Base-by-base conservation (phyloP, 495 filamentous ascomycete species). In the Penicilliopsis zonata region DNA sequence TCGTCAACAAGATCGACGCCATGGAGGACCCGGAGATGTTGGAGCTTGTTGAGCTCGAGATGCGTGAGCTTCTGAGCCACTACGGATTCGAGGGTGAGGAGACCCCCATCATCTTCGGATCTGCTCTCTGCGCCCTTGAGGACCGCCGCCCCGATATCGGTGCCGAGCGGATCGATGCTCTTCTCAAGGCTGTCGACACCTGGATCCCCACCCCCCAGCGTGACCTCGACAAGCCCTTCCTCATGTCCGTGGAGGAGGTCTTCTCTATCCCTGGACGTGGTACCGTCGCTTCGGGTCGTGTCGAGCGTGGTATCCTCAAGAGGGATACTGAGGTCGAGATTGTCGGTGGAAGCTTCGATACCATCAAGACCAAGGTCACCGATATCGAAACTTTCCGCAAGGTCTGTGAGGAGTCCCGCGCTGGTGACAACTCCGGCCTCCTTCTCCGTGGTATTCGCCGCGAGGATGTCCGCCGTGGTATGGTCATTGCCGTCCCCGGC, bases 321-420 rank as follows among this genome's bases (percentile, higher is more conserved):
- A 81, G 72, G 64, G 92, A 95, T 58, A 61, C 69, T 30, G 90
- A 98, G 49, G 78, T 98, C 35, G 90, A 98, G 67, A 72, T 98
- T 40, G 65, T 96, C 44, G 90, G 90, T 49, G 90, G 84, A 60
- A 40, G 38, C 22, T 70, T 73, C 42, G 57, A 56, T 24, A 65
- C 83, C 39, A 82, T 94, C 66, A 94, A 90, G 74, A 95, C 92
- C 53, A 96, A 94, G 69, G 87, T 98, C 36, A 98, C 90, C 48
- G 90, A 96, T 50, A 94, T 96, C 52, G 90, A 98, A 69, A 96
- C 86, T 37, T 98, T 98, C 73, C 92, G 96, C 73, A 98, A 98
- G 71, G 85, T 82, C 29, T 93, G 87, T 60, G 84, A 90, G 32
- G 84, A 93, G 61, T 84, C 85, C 38, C 72, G 78, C 38, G 90